These are phyloP conservation scores for Venustampulla echinocandica DNA, from an alignment of 495 filamentous ascomycete genomes.

Conservation along the genomic window DNA sequence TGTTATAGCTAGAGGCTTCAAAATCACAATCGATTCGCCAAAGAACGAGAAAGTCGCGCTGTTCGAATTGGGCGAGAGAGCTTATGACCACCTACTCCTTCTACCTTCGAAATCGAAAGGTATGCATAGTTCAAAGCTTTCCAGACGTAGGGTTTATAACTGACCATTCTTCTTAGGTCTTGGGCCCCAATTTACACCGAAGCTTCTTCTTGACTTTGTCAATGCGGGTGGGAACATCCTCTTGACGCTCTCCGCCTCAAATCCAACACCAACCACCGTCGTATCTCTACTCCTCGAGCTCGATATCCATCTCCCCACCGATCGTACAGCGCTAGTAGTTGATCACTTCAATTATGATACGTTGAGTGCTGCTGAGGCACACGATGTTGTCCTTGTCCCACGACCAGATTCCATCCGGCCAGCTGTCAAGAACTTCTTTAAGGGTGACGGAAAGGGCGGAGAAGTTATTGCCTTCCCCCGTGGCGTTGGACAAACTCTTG, in stretches of 20 bases:
- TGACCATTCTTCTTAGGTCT: constrained; percentile 60
- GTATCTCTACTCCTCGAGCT: constrained; percentile 82
- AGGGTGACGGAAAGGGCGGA: constrained; percentile 41
- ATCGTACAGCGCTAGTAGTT: constrained; percentile 72
- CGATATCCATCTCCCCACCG: constrained; percentile 80
- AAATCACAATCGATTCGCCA: constrained; percentile 70
- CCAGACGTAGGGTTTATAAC: too few species aligned
- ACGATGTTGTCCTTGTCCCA: constrained; percentile 79
- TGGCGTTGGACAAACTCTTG: constrained; percentile 71
- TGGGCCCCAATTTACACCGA: constrained; percentile 78
- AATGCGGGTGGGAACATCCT: constrained; percentile 89
- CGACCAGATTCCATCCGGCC: constrained; percentile 50
- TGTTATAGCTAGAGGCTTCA: constrained; percentile 67
- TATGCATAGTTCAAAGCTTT: too few species aligned
- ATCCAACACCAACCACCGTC: constrained; percentile 64
- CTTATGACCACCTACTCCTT: constrained; percentile 84
- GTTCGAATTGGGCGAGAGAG: constrained; percentile 78
- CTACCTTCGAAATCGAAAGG: constrained; percentile 85
- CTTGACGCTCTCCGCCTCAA: constrained; percentile 69
- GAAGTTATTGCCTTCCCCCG: constrained; percentile 68
- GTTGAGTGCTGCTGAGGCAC: constrained; percentile 63
- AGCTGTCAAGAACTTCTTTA: constrained; percentile 74
- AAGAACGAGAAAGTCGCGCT: constrained; percentile 75
- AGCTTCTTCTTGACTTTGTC: constrained; percentile 81
- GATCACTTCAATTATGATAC: constrained; percentile 95